Evolutionary conservation across 371 early-diverging fungal species (phyloP).

Genomic region (Mortierella sp.): DNA sequence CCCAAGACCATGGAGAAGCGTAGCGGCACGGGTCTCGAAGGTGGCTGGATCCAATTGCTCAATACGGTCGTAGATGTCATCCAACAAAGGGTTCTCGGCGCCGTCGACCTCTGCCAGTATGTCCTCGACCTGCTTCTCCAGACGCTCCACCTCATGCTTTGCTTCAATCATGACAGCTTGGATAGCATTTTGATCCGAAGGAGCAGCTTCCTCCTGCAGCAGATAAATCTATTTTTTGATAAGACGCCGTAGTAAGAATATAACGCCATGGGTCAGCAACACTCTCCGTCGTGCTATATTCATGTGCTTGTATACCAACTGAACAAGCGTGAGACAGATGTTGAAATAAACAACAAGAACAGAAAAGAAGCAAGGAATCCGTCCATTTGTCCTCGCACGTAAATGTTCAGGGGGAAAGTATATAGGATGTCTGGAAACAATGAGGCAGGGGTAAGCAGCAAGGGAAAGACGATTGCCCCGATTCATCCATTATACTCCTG

Average conservation of each 20-base stretch:
- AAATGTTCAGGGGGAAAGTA: background rate
- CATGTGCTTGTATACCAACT: background rate
- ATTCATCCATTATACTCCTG: background rate
- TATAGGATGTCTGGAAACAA: background rate
- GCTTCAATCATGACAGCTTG: slow-evolving; percentile 94
- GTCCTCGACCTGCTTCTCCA: slow-evolving; percentile 93
- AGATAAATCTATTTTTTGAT: slow-evolving; percentile 78
- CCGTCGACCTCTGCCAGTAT: slow-evolving; percentile 84
- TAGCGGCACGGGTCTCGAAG: slow-evolving; percentile 95
- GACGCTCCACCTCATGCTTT: slow-evolving; percentile 88
- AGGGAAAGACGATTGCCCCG: background rate
- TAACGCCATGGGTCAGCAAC: background rate
- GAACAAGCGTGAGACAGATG: background rate
- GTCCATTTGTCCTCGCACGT: background rate
- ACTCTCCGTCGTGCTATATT: background rate
- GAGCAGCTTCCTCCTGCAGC: slow-evolving; percentile 95
- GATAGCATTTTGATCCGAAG: slow-evolving; percentile 91
- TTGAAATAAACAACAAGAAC: background rate
- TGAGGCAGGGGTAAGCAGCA: background rate
- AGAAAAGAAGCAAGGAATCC: background rate
- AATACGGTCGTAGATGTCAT: slow-evolving; percentile 96
- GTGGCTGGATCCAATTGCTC: slow-evolving; percentile 92
- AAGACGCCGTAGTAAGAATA: background rate
- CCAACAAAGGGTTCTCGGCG: slow-evolving; percentile 91
- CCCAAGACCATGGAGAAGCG: slow-evolving; percentile 95